These are phyloP conservation scores for Tetrahymena elliotti DNA, from an alignment of 73 alveolate genomes.

Conservation along the genomic window DNA sequence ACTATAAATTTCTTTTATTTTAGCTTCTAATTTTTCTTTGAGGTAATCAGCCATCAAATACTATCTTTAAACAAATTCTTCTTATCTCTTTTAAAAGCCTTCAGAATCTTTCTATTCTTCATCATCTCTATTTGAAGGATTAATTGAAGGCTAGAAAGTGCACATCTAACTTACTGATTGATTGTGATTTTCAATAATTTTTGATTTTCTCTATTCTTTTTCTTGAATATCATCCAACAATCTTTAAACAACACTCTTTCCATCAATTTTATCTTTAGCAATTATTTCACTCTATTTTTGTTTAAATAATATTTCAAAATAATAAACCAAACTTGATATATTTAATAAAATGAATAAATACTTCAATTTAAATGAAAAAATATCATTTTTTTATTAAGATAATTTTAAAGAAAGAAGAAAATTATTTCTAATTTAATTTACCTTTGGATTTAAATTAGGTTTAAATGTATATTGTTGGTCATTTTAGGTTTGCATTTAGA, in stretches of 20 bases:
- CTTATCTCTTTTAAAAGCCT: not conserved
- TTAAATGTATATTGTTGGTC: conserved; percentile 7
- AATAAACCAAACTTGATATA: too few species aligned
- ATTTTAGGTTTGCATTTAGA: conserved; percentile 3
- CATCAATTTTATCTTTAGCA: conserved; percentile 12
- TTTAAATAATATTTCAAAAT: too few species aligned
- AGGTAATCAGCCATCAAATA: conserved; percentile 41
- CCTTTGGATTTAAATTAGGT: conserved; percentile 21
- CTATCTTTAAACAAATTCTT: not conserved
- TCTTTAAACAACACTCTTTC: conserved; percentile 21
- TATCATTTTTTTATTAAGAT: too few species aligned
- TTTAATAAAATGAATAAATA: too few species aligned
- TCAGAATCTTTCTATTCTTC: not conserved
- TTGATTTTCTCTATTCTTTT: conserved; percentile 11
- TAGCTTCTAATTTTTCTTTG: conserved; percentile 26
- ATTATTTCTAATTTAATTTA: not conserved
- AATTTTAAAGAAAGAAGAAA: too few species aligned
- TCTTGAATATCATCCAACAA: conserved; percentile 32
- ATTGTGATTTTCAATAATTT: not conserved
- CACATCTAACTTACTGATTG: conserved; percentile 8
- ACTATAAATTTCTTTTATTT: conserved; percentile 4
- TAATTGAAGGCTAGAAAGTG: conserved; percentile 31
- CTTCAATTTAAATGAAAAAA: too few species aligned
- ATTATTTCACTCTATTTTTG: not conserved
- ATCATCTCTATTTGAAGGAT: conserved; percentile 14